Percentiles rank a stretch among this genome's conserved stretches.
Conservation (phyloP, 352 stramenopile genomes). For the Phytophthora gonapodyides region DNA sequence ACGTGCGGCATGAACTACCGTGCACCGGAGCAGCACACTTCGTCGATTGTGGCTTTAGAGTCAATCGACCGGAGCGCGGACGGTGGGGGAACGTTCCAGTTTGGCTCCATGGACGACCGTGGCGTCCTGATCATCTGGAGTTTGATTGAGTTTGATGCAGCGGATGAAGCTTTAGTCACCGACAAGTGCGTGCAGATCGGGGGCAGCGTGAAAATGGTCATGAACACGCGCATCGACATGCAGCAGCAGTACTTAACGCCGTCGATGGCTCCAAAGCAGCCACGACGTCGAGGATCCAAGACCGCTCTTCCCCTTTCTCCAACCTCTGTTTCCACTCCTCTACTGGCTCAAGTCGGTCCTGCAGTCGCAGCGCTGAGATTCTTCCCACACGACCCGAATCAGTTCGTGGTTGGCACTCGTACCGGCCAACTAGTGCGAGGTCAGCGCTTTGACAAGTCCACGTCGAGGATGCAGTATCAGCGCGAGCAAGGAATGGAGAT, state of each 20-base stretch:
- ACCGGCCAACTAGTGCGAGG: conserved; percentile 43
- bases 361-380: conserved; percentile 54
- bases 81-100: conserved; percentile 56
- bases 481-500: conserved; percentile 19
- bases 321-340: background rate
- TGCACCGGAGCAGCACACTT: conserved; percentile 46
- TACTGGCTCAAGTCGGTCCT: conserved; percentile 38
- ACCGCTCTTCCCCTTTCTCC: conserved; percentile 19
- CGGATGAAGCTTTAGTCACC: conserved; percentile 45
- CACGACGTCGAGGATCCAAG: conserved; percentile 11
- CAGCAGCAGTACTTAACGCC: conserved; percentile 49
- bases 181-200: conserved; percentile 74
- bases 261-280: conserved; percentile 6
- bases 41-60: conserved; percentile 53
- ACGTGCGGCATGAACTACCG: conserved; percentile 57
- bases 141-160: conserved; percentile 55
- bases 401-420: conserved; percentile 54
- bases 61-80: conserved; percentile 27
- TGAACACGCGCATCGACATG: conserved; percentile 66
- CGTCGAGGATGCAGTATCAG: conserved; percentile 27
- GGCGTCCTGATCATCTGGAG: conserved; percentile 75
- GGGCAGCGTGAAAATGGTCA: conserved; percentile 65
- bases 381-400: conserved; percentile 59
- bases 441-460: conserved; percentile 45
- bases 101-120: conserved; percentile 74